phyloP scores from a whole-genome alignment of 805 yeast species.

The Ogataea parapolymorpha region DNA sequence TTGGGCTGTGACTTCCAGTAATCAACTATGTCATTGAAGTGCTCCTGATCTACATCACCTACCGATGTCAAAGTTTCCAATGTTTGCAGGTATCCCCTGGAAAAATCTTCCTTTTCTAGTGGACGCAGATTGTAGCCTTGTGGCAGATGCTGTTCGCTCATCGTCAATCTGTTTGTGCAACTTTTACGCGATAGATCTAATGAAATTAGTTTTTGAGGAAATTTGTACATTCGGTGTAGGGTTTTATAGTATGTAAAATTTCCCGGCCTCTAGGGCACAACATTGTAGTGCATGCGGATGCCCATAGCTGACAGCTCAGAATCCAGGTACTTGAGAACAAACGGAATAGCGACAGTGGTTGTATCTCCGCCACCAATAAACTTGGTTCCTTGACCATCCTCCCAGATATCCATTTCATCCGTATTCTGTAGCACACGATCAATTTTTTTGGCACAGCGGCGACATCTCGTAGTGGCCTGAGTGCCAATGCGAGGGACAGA shows the following conservation, averaged over 20 bases:
- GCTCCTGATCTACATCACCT: conserved; percentile 56
- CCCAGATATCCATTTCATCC: conserved; percentile 83
- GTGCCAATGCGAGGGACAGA: conserved; percentile 91
- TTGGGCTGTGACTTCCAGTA: conserved; percentile 55
- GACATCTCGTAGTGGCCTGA: conserved; percentile 73
- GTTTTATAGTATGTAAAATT: conserved; percentile 22
- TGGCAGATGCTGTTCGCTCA: conserved; percentile 38
- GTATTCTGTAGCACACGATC: conserved; percentile 54
- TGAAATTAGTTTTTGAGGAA: background rate
- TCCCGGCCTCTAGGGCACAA: conserved; percentile 46
- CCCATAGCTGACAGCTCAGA: conserved; percentile 98
- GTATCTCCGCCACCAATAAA: conserved; percentile 91
- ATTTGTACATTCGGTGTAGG: background rate
- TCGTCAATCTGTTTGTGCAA: background rate
- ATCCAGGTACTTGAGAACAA: conserved; percentile 90
- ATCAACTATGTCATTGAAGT: conserved; percentile 49
- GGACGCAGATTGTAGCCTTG: conserved; percentile 67
- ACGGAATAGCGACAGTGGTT: conserved; percentile 95
- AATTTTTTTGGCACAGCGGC: conserved; percentile 80
- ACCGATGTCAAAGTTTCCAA: conserved; percentile 75
- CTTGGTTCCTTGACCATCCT: conserved; percentile 92
- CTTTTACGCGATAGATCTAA: conserved; percentile 3
- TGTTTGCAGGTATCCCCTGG: conserved; percentile 59
- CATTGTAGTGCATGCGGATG: conserved; percentile 85
- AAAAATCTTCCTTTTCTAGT: conserved; percentile 52